phyloP scores from a whole-genome alignment of 1,284 basidiomycete genomes.

The Trichosporon asahii region DNA sequence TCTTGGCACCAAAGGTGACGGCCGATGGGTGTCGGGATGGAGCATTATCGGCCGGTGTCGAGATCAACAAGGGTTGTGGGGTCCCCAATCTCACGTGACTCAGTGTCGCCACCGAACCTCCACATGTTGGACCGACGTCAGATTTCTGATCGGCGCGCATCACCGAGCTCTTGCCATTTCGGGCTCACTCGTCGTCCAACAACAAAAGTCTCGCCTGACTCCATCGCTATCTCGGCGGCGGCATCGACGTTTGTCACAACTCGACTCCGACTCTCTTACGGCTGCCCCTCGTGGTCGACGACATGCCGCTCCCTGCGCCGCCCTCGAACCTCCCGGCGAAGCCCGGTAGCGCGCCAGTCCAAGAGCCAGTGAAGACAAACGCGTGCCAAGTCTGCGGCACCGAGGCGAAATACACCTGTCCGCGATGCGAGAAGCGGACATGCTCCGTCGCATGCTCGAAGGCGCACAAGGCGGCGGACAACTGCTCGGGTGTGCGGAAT shows the following conservation, averaged over 20 bases:
- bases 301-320: slow-evolving; percentile 1
- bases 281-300: neutral
- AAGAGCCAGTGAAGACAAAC: neutral
- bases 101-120: neutral
- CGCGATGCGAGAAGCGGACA: slow-evolving; percentile 65
- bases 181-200: neutral
- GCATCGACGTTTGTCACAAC: neutral
- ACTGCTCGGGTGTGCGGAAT: slow-evolving; percentile 70
- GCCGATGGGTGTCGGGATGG: neutral
- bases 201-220: neutral
- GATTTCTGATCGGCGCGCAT: neutral
- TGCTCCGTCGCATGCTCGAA: slow-evolving; percentile 71
- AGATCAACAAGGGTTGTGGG: neutral
- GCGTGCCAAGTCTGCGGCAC: slow-evolving; percentile 24
- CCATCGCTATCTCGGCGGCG: neutral
- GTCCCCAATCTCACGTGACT: slow-evolving; percentile 1
- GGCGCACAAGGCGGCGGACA: slow-evolving; percentile 64
- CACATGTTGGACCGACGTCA: neutral
- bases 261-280: neutral
- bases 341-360: neutral
- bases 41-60: neutral
- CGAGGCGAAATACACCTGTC: slow-evolving; percentile 72
- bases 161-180: neutral
- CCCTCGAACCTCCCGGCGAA: neutral
- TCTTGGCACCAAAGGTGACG: neutral